Evolutionary conservation across 331 rosid genomes (phyloP).

Genomic region (Telfairia occidentalis): DNA sequence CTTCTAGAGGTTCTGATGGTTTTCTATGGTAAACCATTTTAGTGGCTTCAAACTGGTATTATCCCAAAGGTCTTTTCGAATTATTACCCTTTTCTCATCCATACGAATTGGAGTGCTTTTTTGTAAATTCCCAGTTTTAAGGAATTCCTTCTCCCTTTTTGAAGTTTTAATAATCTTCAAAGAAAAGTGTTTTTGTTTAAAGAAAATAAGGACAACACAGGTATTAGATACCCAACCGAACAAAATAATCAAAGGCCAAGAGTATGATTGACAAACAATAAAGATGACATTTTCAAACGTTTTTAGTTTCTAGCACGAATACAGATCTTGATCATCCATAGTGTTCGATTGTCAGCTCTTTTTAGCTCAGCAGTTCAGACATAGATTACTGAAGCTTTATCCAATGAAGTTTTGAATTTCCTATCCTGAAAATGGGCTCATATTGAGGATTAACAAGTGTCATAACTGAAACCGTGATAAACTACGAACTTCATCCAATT

Average conservation of each 20-base stretch:
- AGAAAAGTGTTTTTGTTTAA: neutral
- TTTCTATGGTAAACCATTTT: neutral
- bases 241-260: neutral
- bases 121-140: neutral
- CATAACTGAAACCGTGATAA: neutral
- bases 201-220: neutral
- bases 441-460: neutral
- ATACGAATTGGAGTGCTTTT: neutral
- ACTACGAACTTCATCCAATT: neutral
- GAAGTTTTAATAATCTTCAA: neutral
- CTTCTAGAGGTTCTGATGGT: neutral
- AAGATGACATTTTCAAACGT: neutral
- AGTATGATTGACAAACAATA: neutral
- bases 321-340: conserved; percentile 2
- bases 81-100: neutral
- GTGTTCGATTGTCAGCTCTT: neutral
- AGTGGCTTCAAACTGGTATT: neutral
- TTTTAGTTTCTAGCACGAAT: neutral
- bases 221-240: neutral
- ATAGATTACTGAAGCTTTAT: neutral
- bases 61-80: neutral
- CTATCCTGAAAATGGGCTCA: neutral
- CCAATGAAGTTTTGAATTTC: neutral
- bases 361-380: neutral
- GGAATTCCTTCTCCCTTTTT: neutral